Evolutionary conservation across 352 stramenopile genomes (phyloP).

Genomic region (Pythium aphanidermatum): DNA sequence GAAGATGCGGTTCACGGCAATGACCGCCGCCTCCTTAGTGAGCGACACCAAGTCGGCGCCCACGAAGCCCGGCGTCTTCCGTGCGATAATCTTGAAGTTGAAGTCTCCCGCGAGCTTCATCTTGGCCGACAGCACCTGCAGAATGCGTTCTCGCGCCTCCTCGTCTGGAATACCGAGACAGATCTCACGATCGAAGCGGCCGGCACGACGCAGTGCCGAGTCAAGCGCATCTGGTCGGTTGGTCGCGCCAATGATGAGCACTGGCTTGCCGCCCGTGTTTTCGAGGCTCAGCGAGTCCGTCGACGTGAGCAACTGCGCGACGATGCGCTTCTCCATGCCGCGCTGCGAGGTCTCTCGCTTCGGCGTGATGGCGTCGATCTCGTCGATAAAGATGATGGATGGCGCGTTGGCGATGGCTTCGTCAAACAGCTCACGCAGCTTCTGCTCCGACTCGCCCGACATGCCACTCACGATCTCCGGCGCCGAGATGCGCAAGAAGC

Average conservation of each 20-base stretch:
- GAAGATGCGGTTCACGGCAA: slow-evolving; percentile 98
- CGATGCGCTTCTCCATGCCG: slow-evolving; percentile 97
- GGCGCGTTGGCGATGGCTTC: slow-evolving; percentile 92
- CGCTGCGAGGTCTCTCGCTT: slow-evolving; percentile 91
- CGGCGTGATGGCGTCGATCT: slow-evolving; percentile 96
- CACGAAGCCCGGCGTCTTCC: slow-evolving; percentile 95
- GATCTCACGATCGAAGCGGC: slow-evolving; percentile 99
- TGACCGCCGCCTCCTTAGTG: slow-evolving; percentile 97
- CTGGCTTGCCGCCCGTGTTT: slow-evolving; percentile 86
- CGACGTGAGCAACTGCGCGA: slow-evolving; percentile 93
- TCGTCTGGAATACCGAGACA: slow-evolving; percentile 96
- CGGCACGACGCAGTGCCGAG: slow-evolving; percentile 92
- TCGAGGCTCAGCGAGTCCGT: slow-evolving; percentile 88
- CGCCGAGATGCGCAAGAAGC: slow-evolving; percentile 84
- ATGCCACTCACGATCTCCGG: slow-evolving; percentile 94
- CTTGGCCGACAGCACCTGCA: slow-evolving; percentile 89
- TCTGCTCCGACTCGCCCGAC: slow-evolving; percentile 87
- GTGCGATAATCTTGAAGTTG: slow-evolving; percentile 92
- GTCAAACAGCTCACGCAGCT: slow-evolving; percentile 92
- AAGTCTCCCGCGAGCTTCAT: slow-evolving; percentile 94
- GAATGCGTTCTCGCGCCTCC: slow-evolving; percentile 90
- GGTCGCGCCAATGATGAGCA: slow-evolving; percentile 97
- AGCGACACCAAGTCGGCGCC: slow-evolving; percentile 97
- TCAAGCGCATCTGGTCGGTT: slow-evolving; percentile 97
- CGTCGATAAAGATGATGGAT: slow-evolving; percentile 98